Evolutionary conservation across 2,329 filamentous ascomycete genomes (phyloP).

Genomic region (Fusarium nygamai): DNA sequence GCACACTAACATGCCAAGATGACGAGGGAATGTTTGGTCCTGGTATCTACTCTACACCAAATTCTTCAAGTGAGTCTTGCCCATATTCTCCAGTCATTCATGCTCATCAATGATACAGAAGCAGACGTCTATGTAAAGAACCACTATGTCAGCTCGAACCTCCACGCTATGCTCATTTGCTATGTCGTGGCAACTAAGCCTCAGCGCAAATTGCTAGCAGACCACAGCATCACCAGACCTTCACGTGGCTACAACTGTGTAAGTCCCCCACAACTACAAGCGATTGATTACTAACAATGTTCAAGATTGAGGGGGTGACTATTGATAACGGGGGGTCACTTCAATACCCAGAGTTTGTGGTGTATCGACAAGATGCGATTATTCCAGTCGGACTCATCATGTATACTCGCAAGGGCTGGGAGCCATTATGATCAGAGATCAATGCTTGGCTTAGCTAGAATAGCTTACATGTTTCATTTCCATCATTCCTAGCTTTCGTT

Average conservation of each 20-base stretch:
- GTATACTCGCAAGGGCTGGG: background rate
- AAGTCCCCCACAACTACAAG: accelerated
- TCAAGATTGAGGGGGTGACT: background rate
- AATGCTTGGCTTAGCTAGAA: background rate
- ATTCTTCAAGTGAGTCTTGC: background rate
- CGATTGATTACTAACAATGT: background rate
- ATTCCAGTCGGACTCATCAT: background rate
- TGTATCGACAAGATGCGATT: background rate
- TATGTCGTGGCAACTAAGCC: background rate
- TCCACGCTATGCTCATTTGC: background rate
- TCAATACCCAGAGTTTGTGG: background rate
- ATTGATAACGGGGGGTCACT: background rate
- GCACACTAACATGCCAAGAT: background rate
- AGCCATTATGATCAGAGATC: background rate
- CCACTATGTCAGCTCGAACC: background rate
- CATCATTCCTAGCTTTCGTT: background rate
- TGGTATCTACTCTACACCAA: background rate
- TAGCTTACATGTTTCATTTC: background rate
- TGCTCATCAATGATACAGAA: background rate
- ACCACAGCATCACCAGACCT: background rate
- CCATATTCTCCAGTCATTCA: accelerated
- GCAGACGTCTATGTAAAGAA: background rate
- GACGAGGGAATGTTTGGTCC: background rate
- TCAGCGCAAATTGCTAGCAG: background rate
- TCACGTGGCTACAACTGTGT: background rate